Evolutionary conservation across 176 grass and related monocot genomes (phyloP).

Genomic region (Oryza nivara): DNA sequence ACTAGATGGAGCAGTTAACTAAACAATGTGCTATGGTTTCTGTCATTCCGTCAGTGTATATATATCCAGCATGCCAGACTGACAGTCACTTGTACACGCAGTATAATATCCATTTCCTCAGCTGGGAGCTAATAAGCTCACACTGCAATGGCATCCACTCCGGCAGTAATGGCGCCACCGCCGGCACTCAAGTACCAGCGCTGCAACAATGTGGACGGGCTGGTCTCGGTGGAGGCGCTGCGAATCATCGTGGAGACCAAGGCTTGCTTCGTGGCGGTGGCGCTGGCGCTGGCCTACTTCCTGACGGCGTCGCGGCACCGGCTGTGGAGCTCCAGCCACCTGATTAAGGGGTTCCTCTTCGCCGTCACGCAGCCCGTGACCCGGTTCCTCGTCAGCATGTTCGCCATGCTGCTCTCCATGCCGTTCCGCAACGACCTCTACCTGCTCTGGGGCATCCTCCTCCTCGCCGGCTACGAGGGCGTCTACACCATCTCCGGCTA

Average conservation of each 20-base stretch:
- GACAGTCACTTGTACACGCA: not conserved
- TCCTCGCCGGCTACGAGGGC: slow-evolving; percentile 33
- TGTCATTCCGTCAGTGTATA: not conserved
- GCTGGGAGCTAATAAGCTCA: not conserved
- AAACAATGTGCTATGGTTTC: too few species aligned
- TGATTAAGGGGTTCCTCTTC: slow-evolving; percentile 40
- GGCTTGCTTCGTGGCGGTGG: slow-evolving; percentile 31
- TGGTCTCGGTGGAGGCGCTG: slow-evolving; percentile 24
- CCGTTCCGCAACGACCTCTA: slow-evolving; percentile 45
- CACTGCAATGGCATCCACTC: slow-evolving; percentile 1
- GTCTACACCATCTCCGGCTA: slow-evolving; percentile 40
- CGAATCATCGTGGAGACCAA: slow-evolving; percentile 30
- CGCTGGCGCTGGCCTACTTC: slow-evolving; percentile 33
- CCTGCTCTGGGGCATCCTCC: slow-evolving; percentile 42
- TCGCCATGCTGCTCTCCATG: slow-evolving; percentile 43
- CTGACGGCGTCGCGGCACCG: slow-evolving; percentile 44
- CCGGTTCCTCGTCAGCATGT: slow-evolving; percentile 29
- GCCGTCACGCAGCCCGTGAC: slow-evolving; percentile 33
- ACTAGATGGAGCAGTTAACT: too few species aligned
- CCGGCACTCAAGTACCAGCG: slow-evolving; percentile 12
- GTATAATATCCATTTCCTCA: not conserved
- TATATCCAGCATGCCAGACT: not conserved
- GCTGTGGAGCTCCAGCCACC: slow-evolving; percentile 42
- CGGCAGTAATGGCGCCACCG: not conserved
- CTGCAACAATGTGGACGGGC: not conserved